Evolutionary conservation across 345 rosid species (phyloP), one percentile per base, ranked within the genome.

Genomic region (Populus davidiana): DNA sequence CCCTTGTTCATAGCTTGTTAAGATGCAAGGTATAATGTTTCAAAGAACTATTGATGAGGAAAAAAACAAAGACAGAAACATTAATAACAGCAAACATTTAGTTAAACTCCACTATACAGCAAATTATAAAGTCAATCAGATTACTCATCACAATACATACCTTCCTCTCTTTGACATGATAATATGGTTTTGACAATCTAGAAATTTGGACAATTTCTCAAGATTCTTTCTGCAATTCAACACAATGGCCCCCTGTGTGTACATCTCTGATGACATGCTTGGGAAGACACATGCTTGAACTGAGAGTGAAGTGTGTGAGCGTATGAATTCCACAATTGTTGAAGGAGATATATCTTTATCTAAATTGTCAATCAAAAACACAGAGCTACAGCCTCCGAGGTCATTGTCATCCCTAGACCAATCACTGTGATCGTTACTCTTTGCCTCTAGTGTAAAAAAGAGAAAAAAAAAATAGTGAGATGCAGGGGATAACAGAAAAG

Each of bases 281-380:
- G 90, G 88, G 25, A 78, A 81, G 69, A 85, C 52, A 69, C 44
- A 81, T 8, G 77, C 88, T 71, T 62, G 75, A 5, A 71, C 36
- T 10, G 75, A 21, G 33, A 85, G 59, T 18, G 80, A 80, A 35
- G 86, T 87, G 54, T 82, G 78, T 17, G 47, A 39, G 25, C 63
- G 87, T 68, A 87, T 79, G 75, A 88, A 88, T 23, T 84, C 80
- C 13, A 56, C 69, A 49, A 86, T 78, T 12, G 79, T 52, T 38
- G 83, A 82, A 25, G 91, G 73, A n/a, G 84, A 71, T 23, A 87
- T 44, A 12, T 82, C 76, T 64, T 82, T 88, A 61, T 87, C 90
- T 64, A 88, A 63, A 56, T 88, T 85, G 62, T 84, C 87, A 75
- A 88, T 59, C 56, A 85, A 52, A 13, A 88, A 14, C 2, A 39